Conservation (phyloP, 257 asterid species). For the Nicotiana paniculata region DNA sequence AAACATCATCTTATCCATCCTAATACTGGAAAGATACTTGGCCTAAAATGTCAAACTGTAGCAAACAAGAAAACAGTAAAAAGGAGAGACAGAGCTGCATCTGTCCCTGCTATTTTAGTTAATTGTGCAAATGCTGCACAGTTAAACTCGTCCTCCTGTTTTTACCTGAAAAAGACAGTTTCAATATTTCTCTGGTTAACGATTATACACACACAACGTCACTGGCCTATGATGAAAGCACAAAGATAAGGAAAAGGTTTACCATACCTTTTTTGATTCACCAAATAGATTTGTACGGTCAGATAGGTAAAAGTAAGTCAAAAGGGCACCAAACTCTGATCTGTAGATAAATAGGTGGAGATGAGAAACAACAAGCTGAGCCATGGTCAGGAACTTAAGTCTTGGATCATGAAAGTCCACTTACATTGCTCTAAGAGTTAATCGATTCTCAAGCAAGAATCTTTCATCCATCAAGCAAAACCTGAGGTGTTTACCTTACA, state of each 20-base stretch:
- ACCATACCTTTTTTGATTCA: constrained; percentile 69
- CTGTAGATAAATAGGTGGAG: constrained; percentile 28
- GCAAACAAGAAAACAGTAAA: background rate
- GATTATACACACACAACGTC: background rate
- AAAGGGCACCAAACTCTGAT: constrained; percentile 81
- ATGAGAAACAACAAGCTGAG: constrained; percentile 1
- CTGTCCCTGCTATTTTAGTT: background rate
- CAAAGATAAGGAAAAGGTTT: background rate
- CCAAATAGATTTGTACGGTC: constrained; percentile 87
- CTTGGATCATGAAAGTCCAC: constrained; percentile 10
- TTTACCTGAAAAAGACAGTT: background rate
- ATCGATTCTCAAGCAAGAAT: constrained; percentile 72
- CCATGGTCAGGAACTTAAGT: background rate
- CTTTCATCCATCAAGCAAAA: constrained; percentile 66
- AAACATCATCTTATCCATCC: background rate
- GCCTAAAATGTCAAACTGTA: background rate
- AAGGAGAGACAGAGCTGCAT: background rate
- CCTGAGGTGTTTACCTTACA: constrained; percentile 34
- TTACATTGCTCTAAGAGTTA: constrained; percentile 82
- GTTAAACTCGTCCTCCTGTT: background rate
- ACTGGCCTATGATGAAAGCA: background rate
- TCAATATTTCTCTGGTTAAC: background rate
- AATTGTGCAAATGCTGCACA: background rate
- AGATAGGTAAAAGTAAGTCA: constrained; percentile 65
- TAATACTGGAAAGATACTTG: background rate